These are phyloP conservation scores for Daldinia eschscholtzii DNA, from an alignment of 2,329 filamentous ascomycete species.

Conservation along the genomic window DNA sequence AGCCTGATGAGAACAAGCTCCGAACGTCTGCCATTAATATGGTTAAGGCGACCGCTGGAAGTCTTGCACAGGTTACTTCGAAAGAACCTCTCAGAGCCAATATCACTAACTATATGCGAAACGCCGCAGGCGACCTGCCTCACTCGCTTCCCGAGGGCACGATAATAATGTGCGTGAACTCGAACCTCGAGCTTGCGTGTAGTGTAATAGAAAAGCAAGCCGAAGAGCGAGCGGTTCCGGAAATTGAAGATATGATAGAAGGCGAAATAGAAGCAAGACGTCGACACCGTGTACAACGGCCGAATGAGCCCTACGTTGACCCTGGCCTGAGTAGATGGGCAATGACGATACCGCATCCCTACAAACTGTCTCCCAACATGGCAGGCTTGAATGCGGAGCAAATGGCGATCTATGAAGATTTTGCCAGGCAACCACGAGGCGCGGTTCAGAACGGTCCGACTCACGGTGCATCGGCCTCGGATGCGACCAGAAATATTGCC, in stretches of 20 bases:
- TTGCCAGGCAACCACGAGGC: conserved; percentile 84
- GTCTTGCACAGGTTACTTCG: conserved; percentile 94
- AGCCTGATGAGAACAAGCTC: conserved; percentile 88
- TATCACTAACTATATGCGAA: conserved; percentile 95
- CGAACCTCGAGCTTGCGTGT: conserved; percentile 94
- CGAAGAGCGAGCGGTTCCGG: conserved; percentile 90
- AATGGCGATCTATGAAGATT: conserved; percentile 96
- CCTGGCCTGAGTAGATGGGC: conserved; percentile 88
- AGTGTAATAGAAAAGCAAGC: conserved; percentile 95
- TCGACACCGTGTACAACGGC: conserved; percentile 78
- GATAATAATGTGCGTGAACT: conserved; percentile 98
- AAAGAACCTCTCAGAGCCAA: conserved; percentile 97
- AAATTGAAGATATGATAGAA: conserved; percentile 95
- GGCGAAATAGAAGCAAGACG: conserved; percentile 81
- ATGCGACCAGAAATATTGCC: conserved; percentile 71
- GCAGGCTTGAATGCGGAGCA: conserved; percentile 89
- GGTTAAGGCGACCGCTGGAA: conserved; percentile 94
- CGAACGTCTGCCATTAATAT: conserved; percentile 90
- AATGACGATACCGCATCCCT: conserved; percentile 92
- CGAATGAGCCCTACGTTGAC: conserved; percentile 88
- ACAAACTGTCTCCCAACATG: conserved; percentile 79
- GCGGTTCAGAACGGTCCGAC: conserved; percentile 66
- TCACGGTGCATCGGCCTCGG: conserved; percentile 70
- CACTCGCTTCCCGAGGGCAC: conserved; percentile 92
- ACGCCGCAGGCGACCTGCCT: conserved; percentile 74